These are phyloP conservation scores for Cucumis melo DNA, from an alignment of 306 rosid genomes.

Conservation along the genomic window DNA sequence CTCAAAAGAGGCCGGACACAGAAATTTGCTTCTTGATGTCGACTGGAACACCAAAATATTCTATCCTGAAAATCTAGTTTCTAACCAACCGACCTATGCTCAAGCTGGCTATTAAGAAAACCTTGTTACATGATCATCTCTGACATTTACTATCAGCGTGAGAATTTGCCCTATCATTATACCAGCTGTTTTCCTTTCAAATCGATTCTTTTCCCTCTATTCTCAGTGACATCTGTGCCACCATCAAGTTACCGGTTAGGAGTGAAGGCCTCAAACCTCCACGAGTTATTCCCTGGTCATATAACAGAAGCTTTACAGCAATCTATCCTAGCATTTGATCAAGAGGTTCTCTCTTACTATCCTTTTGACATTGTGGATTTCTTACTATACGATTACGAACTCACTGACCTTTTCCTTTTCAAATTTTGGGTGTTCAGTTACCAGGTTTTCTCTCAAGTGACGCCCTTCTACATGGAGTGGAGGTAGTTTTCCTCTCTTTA, in stretches of 20 bases:
- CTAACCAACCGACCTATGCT: neutral
- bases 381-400: neutral
- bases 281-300: slow-evolving; percentile 52
- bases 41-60: neutral
- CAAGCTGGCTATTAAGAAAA: neutral
- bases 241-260: slow-evolving; percentile 94
- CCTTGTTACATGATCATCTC: neutral
- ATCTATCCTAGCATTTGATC: slow-evolving; percentile 51
- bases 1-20: neutral
- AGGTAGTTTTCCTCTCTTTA: slow-evolving; percentile 33
- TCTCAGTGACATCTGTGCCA: slow-evolving; percentile 54
- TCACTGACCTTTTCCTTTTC: neutral
- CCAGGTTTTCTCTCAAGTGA: slow-evolving; percentile 81
- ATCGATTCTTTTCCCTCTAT: slow-evolving; percentile 11
- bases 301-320: slow-evolving; percentile 68
- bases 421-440: slow-evolving; percentile 41
- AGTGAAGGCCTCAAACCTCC: slow-evolving; percentile 76
- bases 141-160: neutral
- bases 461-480: slow-evolving; percentile 97
- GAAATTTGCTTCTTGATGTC: neutral
- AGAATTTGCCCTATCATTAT: neutral
- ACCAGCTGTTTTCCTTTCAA: neutral
- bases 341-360: slow-evolving; percentile 48
- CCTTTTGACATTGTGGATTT: neutral
- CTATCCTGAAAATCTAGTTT: neutral